phyloP scores from a whole-genome alignment of 208 protist species.

The Naegleria gruberi region DNA sequence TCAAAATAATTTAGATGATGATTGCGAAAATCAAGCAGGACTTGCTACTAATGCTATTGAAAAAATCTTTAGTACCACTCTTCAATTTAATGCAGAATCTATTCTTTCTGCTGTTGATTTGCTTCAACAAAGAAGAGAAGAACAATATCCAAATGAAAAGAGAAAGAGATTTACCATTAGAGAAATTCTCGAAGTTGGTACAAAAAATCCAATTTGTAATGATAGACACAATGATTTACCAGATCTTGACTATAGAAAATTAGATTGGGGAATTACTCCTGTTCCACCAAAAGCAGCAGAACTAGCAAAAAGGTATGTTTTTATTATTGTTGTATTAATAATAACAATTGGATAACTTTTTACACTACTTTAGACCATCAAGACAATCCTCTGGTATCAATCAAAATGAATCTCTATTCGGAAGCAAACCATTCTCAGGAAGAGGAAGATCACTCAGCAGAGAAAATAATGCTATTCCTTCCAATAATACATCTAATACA shows the following conservation, averaged over 20 bases:
- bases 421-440: too few relatives aligned
- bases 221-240: neutral
- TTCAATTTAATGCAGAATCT: neutral
- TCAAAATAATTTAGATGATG: neutral
- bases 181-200: neutral
- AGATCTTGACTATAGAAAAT: neutral
- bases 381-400: too few relatives aligned
- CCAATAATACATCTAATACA: too few relatives aligned
- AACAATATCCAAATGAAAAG: neutral
- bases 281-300: neutral
- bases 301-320: too few relatives aligned
- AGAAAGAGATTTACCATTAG: neutral
- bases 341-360: too few relatives aligned
- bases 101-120: neutral
- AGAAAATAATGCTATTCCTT: too few relatives aligned
- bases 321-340: too few relatives aligned
- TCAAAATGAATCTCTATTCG: too few relatives aligned
- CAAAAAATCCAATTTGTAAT: neutral
- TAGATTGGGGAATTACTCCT: neutral
- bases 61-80: neutral
- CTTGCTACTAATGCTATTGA: neutral
- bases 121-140: neutral
- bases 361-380: too few relatives aligned
- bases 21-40: neutral
- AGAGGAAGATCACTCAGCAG: too few relatives aligned